Conservation (phyloP, 441 rosid species). For the Mallotus japonicus region DNA sequence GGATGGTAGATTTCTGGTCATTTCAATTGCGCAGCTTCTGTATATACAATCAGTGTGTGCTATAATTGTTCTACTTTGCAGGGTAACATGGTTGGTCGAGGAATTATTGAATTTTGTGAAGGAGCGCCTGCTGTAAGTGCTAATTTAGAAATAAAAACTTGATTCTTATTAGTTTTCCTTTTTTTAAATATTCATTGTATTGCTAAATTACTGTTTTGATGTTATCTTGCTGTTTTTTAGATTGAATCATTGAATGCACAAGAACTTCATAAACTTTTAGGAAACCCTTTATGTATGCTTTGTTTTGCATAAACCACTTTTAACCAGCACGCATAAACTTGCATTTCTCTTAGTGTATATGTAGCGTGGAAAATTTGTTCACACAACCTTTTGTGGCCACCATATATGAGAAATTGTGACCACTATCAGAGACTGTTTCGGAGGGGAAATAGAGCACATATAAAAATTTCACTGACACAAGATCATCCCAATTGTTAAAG, state of each 20-base stretch:
- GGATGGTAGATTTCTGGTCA: not conserved
- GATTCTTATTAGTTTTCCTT: not conserved
- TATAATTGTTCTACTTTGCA: conserved; percentile 23
- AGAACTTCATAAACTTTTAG: not conserved
- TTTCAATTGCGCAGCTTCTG: conserved; percentile 2
- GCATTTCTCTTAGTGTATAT: not conserved
- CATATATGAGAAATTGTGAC: not conserved
- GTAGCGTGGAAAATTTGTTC: not conserved
- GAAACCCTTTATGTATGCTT: not conserved
- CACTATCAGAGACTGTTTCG: not conserved
- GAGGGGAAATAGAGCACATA: not conserved
- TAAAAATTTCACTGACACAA: not conserved
- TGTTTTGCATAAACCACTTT: not conserved
- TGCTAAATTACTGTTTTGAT: not conserved
- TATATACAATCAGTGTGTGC: conserved; percentile 1
- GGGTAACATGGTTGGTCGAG: conserved; percentile 76
- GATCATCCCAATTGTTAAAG: not conserved
- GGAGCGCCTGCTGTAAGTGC: conserved; percentile 74
- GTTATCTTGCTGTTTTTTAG: not conserved
- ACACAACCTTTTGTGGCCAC: not conserved
- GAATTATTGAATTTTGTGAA: conserved; percentile 73
- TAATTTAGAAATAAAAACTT: not conserved
- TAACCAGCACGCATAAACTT: not conserved
- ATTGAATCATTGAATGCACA: not conserved
- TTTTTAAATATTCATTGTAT: not conserved